Evolutionary conservation across 1,284 basidiomycete species (phyloP), one percentile per base, ranked within the genome.

Genomic region (Cutaneotrichosporon cavernicola): DNA sequence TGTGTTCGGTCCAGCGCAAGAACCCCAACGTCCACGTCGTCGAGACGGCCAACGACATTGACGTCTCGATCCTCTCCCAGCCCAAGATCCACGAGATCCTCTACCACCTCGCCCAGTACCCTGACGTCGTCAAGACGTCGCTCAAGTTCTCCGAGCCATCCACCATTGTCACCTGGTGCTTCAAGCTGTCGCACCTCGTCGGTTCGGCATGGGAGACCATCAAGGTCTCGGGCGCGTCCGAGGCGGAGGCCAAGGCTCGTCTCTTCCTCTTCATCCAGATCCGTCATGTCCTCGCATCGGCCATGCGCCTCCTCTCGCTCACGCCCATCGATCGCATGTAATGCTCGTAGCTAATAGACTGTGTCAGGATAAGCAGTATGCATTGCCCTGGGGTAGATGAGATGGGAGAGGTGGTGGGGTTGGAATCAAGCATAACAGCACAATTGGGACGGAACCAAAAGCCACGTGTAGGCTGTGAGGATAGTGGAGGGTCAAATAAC

Each of bases 251-350:
- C 0, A 81, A 86, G 69, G 95, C 95, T n/a, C 85, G 92, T 72
- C 83, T 99, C 82, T 97, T 89, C 86, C 78, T 99, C 77, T 99
- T 92, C 81, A 83, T 92, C 69, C 89, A 87, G 75, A 91, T 94
- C 63, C 86, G 91, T 81, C 90, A 95, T 72, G 95, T 97, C 22
- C 84, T 99, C 63, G 90, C 86, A 8, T 87, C 87, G 60, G 90
- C 92, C 58, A 90, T 99, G 88, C 86, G 88, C 72, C 77, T 99
- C 79, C 81, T 99, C 72, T 96, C 91, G 70, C 86, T 97, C 71
- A 86, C 88, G 61, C 95, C 93, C 7, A 83, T 97, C 64, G 92
- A 97, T 81, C 85, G 92, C 75, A 98, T 99, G 95, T 98, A 55
- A 47, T 16, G 31, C 46, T 16, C 26, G 32, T 30, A 49, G 40